Evolutionary conservation across 768 basidiomycete species (phyloP).

Genomic region (Panellus pusillus): DNA sequence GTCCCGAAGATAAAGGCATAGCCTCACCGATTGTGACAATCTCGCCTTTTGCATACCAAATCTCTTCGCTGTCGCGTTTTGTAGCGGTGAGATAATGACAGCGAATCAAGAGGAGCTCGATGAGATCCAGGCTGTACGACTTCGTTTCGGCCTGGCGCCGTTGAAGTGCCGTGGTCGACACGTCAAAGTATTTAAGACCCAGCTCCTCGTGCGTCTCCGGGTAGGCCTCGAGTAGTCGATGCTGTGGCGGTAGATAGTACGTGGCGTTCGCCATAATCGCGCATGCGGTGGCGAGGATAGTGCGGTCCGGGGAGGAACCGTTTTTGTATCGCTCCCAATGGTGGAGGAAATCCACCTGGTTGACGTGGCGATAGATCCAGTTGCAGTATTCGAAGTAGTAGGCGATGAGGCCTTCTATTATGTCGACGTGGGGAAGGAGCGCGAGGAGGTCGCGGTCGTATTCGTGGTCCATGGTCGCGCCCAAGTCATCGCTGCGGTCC

Average conservation of each 20-base stretch:
- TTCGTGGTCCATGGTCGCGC: conserved; percentile 42
- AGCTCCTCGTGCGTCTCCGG: conserved; percentile 58
- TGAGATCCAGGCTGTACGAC: conserved; percentile 67
- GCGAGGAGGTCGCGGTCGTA: conserved; percentile 75
- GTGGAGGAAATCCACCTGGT: conserved; percentile 56
- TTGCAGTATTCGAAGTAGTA: conserved; percentile 88
- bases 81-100: conserved; percentile 71
- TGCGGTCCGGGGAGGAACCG: conserved; percentile 62
- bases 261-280: conserved; percentile 73
- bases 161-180: conserved; percentile 63
- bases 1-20: too few species aligned
- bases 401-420: conserved; percentile 70
- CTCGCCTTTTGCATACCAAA: conserved; percentile 76
- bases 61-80: conserved; percentile 78
- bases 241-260: conserved; percentile 67
- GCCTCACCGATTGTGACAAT: conserved; percentile 57
- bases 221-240: conserved; percentile 57
- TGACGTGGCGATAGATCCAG: conserved; percentile 83
- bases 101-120: conserved; percentile 71
- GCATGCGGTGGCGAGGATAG: conserved; percentile 71
- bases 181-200: conserved; percentile 65
- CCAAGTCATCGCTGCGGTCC: conserved; percentile 47
- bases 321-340: conserved; percentile 78
- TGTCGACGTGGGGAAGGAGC: conserved; percentile 61
- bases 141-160: conserved; percentile 60